These are phyloP conservation scores for Lodderomyces margitis DNA, from an alignment of 1,139 yeast genomes.

Conservation along the genomic window DNA sequence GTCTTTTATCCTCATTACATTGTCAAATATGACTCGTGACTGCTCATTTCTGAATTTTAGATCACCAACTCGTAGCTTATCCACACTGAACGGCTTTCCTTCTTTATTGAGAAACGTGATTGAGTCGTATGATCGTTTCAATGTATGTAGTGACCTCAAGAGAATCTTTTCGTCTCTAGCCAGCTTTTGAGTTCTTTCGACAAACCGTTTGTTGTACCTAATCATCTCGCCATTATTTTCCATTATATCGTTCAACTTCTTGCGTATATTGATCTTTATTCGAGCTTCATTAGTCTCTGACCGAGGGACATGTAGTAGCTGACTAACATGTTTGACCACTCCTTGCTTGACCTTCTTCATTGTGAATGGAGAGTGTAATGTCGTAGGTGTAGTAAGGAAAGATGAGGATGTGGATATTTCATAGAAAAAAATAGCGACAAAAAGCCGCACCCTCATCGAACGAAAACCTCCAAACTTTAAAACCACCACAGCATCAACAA, in stretches of 20 bases:
- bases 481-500: too few relatives aligned
- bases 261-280: slow-evolving; percentile 1
- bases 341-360: slow-evolving; percentile 2
- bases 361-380: background rate
- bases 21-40: slow-evolving; percentile 30
- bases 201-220: slow-evolving; percentile 7
- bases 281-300: background rate
- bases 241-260: slow-evolving; percentile 3
- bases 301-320: slow-evolving; percentile 2
- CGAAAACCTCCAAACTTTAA: too few relatives aligned
- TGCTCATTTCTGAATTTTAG: slow-evolving; percentile 18
- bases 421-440: background rate
- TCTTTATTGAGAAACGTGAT: slow-evolving; percentile 16
- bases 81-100: slow-evolving; percentile 15
- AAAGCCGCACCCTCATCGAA: background rate
- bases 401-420: slow-evolving; percentile 1
- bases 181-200: background rate
- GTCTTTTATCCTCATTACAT: slow-evolving; percentile 26
- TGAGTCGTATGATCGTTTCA: slow-evolving; percentile 18
- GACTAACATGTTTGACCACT: background rate
- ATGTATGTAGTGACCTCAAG: background rate
- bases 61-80: slow-evolving; percentile 21
- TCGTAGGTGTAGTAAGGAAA: background rate
- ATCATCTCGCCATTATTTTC: slow-evolving; percentile 4
- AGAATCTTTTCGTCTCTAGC: background rate